phyloP scores from a whole-genome alignment of 2,329 filamentous ascomycete species.

The Aspergillus sojae region DNA sequence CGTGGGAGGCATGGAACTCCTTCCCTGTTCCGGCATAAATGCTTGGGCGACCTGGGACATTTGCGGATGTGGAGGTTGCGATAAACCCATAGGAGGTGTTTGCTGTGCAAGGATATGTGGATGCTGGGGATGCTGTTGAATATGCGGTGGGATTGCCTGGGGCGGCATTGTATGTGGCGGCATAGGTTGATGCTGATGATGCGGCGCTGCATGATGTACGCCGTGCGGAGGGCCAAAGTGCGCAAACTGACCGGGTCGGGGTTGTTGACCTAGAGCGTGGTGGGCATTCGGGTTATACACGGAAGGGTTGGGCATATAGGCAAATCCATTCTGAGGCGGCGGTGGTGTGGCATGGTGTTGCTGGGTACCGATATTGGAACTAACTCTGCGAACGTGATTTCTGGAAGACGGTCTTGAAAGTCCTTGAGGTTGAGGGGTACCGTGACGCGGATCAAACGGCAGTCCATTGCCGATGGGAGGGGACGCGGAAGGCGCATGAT shows the following conservation, averaged over 20 bases:
- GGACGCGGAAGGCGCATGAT: slow-evolving; percentile 83
- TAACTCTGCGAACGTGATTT: slow-evolving; percentile 74
- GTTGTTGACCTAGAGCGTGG: slow-evolving; percentile 48
- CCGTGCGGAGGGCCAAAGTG: slow-evolving; percentile 46
- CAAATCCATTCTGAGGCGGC: slow-evolving; percentile 67
- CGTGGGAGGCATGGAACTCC: slow-evolving; percentile 72
- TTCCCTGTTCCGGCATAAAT: slow-evolving; percentile 75
- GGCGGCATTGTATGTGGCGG: slow-evolving; percentile 26
- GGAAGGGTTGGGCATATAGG: slow-evolving; percentile 82
- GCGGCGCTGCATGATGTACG: slow-evolving; percentile 28
- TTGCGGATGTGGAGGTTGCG: slow-evolving; percentile 42
- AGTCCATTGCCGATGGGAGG: slow-evolving; percentile 82
- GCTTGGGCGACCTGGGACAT: slow-evolving; percentile 63
- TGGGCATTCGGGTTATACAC: slow-evolving; percentile 74
- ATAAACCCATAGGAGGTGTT: slow-evolving; percentile 31
- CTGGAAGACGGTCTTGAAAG: slow-evolving; percentile 78
- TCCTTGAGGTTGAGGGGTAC: slow-evolving; percentile 78
- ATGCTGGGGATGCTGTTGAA: slow-evolving; percentile 40
- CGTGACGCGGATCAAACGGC: slow-evolving; percentile 70
- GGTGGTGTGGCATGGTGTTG: slow-evolving; percentile 63
- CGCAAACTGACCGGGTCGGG: slow-evolving; percentile 47
- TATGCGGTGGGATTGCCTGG: slow-evolving; percentile 2
- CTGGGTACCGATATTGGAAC: slow-evolving; percentile 71
- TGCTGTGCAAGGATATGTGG: slow-evolving; percentile 35
- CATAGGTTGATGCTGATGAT: slow-evolving; percentile 33